Percentiles rank a stretch among this genome's conserved stretches.
phyloP scores from a whole-genome alignment of 345 rosid genomes.

The Moricandia arvensis region DNA sequence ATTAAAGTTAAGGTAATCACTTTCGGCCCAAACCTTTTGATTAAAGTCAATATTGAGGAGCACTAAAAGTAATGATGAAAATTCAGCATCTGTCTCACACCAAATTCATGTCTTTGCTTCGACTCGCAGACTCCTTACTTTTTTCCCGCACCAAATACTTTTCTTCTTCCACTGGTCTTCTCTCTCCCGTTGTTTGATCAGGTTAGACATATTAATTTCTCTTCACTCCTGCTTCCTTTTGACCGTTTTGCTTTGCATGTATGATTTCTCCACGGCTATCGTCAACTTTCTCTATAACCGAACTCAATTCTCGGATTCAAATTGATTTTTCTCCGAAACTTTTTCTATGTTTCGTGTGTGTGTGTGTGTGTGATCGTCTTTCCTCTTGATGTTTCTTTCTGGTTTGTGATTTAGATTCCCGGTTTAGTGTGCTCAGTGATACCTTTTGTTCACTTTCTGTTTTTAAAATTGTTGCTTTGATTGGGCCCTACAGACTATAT shows the following conservation, averaged over 20 bases:
- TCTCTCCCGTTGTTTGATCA: not conserved
- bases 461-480: not conserved
- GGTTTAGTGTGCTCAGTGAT: not conserved
- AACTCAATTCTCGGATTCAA: not conserved
- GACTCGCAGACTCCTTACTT: slow-evolving; percentile 21
- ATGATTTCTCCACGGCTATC: not conserved
- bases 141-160: not conserved
- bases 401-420: not conserved
- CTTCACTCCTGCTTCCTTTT: not conserved
- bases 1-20: too few relatives aligned
- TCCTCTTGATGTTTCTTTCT: not conserved
- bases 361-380: slow-evolving; percentile 1
- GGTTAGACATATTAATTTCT: slow-evolving; percentile 20
- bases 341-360: not conserved
- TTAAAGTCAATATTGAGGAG: not conserved
- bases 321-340: not conserved
- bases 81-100: slow-evolving; percentile 15
- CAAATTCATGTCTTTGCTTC: slow-evolving; percentile 26
- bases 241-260: slow-evolving; percentile 1
- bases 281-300: not conserved
- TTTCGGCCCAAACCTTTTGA: slow-evolving; percentile 22
- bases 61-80: not conserved
- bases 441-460: not conserved
- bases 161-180: not conserved
- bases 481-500: not conserved